Percentiles rank a stretch among this genome's conserved stretches.
These are phyloP conservation scores for Lycium ferocissimum DNA, from an alignment of 257 asterid species.

Conservation along the genomic window DNA sequence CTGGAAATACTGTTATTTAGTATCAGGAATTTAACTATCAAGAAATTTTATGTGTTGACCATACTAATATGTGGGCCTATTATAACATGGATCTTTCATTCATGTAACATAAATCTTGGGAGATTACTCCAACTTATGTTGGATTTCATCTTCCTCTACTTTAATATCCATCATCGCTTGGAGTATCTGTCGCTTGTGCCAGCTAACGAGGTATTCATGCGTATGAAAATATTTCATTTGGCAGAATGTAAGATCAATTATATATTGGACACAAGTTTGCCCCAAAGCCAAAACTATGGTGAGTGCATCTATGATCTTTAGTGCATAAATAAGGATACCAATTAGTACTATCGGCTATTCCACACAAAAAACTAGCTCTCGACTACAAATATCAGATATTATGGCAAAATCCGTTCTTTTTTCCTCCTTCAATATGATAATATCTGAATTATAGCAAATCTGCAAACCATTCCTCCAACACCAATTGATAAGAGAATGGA, in stretches of 20 bases:
- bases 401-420: background rate
- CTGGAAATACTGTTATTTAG: background rate
- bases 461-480: background rate
- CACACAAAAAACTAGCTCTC: background rate
- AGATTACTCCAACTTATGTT: background rate
- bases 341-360: background rate
- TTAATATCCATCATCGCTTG: background rate
- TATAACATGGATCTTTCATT: background rate
- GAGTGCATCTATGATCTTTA: background rate
- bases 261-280: background rate
- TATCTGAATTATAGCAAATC: background rate
- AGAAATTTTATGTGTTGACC: slow-evolving; percentile 1
- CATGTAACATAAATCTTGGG: slow-evolving; percentile 3
- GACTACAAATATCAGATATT: background rate
- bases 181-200: background rate
- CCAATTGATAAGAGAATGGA: background rate
- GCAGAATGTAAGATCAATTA: background rate
- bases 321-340: background rate
- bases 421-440: background rate
- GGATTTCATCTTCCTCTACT: background rate
- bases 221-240: background rate
- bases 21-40: background rate
- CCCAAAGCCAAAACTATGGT: background rate
- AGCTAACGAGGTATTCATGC: background rate
- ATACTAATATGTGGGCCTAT: background rate